These are phyloP conservation scores for Wickerhamiella domercqiae DNA, from an alignment of 805 yeast genomes.

Conservation along the genomic window DNA sequence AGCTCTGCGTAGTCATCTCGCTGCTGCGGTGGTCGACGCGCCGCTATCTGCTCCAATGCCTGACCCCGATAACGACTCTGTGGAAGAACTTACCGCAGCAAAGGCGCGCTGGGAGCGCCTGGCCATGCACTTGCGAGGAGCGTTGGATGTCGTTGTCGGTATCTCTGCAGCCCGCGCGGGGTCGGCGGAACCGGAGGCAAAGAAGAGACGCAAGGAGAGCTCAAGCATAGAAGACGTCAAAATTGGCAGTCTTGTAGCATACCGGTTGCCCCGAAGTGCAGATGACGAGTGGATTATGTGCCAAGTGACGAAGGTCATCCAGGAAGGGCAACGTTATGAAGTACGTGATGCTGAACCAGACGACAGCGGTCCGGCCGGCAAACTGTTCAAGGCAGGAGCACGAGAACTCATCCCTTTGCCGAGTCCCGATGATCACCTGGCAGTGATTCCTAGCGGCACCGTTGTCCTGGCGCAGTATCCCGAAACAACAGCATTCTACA, in stretches of 20 bases:
- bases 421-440: conserved; percentile 26
- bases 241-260: conserved; percentile 78
- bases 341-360: conserved; percentile 98
- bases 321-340: conserved; percentile 66
- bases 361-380: conserved; percentile 78
- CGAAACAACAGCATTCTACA: conserved; percentile 92
- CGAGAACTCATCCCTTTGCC: conserved; percentile 63
- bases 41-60: too few relatives aligned
- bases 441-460: conserved; percentile 54
- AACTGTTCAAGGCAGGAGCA: conserved; percentile 64
- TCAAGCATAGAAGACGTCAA: conserved; percentile 20
- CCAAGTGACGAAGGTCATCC: conserved; percentile 61
- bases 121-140: conserved; percentile 13
- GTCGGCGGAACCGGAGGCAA: conserved; percentile 1
- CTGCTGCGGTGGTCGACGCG: too few relatives aligned
- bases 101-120: conserved; percentile 15
- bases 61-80: too few relatives aligned
- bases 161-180: conserved; percentile 13
- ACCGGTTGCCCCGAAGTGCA: conserved; percentile 50
- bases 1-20: too few relatives aligned
- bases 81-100: too few relatives aligned
- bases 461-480: conserved; percentile 89
- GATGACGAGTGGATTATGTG: conserved; percentile 94
- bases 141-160: conserved; percentile 16
- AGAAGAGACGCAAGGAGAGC: conserved; percentile 1